Base-by-base conservation (phyloP, 228 moss, liverwort and hornwort genomes). In the Sphagnum magellanicum region DNA sequence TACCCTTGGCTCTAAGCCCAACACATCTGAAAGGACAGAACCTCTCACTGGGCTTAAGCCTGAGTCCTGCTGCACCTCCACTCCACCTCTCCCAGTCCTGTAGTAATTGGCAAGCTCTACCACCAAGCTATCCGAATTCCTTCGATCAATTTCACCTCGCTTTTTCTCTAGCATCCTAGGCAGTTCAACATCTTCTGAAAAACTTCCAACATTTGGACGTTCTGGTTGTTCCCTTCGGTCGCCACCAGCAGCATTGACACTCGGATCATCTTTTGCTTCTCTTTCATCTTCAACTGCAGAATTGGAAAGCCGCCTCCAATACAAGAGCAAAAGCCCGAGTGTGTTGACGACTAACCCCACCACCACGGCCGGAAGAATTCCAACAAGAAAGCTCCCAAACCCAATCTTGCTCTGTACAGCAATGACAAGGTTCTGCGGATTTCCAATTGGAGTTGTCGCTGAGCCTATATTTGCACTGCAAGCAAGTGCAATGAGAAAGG, bases 381-480 rank as follows among this genome's bases (percentile, higher is more conserved):
- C 96, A 6, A 52, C 63, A 49, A 90, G 61, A 67, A 96, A 96
- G 9, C 75, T 86, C 6, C 92, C 88, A 48, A 96, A 96, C 49
- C 84, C 64, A 65, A 96, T 89, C 47, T 63, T 52, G 49, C 92
- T 92, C 10, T 66, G 74, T 10, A 90, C 72, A 50, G 96, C 92
- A 60, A 96, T 96, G 0, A 96, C 92, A 5, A 96, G 84, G 59
- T 96, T 96, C 61, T 96, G 96, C 5, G 96, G 96, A 46, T 96
- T 96, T 50, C 92, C 96, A 68, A 96, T 96, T 0, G 87, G 78
- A 8, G 96, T 92, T 5, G 78, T 84, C 0, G 96, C 84, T 0
- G 96, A 96, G 68, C 96, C 92, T 53, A 96, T 96, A 71, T 96
- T 96, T 61, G 96, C 75, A 75, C 92, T 96, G 48, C 84, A 75